These are phyloP conservation scores for Arxiozyma slooffiae DNA, from an alignment of 1,139 yeast genomes.

Conservation along the genomic window DNA sequence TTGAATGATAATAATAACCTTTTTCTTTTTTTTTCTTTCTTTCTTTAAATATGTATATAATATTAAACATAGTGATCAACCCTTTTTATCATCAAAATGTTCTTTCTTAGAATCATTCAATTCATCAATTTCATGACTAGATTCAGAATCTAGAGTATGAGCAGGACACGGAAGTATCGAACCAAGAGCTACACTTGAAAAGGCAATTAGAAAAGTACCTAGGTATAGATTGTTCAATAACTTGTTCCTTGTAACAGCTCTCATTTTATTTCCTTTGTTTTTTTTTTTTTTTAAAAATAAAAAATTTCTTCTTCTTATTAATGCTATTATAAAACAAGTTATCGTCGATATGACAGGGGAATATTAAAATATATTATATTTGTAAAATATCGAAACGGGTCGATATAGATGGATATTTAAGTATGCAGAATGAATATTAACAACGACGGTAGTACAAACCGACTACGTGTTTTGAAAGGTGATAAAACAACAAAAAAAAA, in stretches of 20 bases:
- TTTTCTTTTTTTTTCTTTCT: too few species aligned
- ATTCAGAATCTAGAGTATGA: slow-evolving; percentile 33
- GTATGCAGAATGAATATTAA: too few species aligned
- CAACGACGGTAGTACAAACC: too few species aligned
- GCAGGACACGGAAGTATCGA: slow-evolving; percentile 37
- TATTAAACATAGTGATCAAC: too few species aligned
- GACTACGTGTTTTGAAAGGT: too few species aligned
- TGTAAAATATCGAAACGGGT: not conserved
- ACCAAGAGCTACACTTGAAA: slow-evolving; percentile 34
- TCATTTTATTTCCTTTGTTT: slow-evolving; percentile 20
- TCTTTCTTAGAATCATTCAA: not conserved
- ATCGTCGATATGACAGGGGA: too few species aligned
- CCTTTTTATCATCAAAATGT: not conserved
- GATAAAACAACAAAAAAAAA: too few species aligned
- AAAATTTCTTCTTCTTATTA: too few species aligned
- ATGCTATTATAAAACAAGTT: too few species aligned
- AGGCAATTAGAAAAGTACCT: slow-evolving; percentile 35
- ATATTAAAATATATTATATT: slow-evolving; percentile 8
- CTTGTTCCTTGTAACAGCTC: slow-evolving; percentile 32
- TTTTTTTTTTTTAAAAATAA: too few species aligned
- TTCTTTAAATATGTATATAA: too few species aligned
- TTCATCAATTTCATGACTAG: slow-evolving; percentile 5
- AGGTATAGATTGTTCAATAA: slow-evolving; percentile 33
- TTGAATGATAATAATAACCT: too few species aligned
- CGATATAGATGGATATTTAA: not conserved